A percentile compares a stretch with the other conserved stretches of the same genome.
Conservation (phyloP, 2,329 filamentous ascomycete genomes). For the Alternaria rosae region DNA sequence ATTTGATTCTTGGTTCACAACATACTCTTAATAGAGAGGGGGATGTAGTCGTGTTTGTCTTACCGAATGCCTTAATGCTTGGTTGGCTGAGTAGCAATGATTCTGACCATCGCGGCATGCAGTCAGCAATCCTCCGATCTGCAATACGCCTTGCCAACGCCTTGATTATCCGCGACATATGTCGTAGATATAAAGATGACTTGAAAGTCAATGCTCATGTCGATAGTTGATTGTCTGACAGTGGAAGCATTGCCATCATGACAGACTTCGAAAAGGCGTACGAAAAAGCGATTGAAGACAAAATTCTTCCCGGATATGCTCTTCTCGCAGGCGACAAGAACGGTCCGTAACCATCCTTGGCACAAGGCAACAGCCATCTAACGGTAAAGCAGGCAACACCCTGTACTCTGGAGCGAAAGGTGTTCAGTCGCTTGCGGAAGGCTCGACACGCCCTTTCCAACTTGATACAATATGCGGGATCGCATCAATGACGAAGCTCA, state of each 20-base stretch:
- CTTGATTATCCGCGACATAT: background rate
- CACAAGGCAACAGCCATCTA: background rate
- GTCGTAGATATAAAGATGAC: background rate
- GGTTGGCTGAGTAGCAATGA: background rate
- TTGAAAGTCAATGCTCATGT: background rate
- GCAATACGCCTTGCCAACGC: background rate
- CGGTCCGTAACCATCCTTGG: background rate
- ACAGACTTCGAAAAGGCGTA: slow-evolving; percentile 6
- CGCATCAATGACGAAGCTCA: slow-evolving; percentile 49
- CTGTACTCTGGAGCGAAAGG: slow-evolving; percentile 12
- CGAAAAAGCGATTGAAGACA: slow-evolving; percentile 1
- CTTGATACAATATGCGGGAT: slow-evolving; percentile 53
- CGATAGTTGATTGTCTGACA: background rate
- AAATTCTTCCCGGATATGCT: slow-evolving; percentile 10
- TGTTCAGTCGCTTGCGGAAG: slow-evolving; percentile 6
- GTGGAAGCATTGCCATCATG: background rate
- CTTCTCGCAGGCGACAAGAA: slow-evolving; percentile 12
- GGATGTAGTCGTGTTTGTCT: background rate
- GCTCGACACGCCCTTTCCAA: slow-evolving; percentile 8
- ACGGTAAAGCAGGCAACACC: background rate
- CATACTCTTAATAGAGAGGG: background rate
- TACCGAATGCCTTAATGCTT: background rate
- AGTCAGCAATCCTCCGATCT: background rate
- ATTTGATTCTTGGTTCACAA: background rate
- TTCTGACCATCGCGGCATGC: background rate